phyloP scores from a whole-genome alignment of 257 asterid genomes.

The Penstemon eatonii region DNA sequence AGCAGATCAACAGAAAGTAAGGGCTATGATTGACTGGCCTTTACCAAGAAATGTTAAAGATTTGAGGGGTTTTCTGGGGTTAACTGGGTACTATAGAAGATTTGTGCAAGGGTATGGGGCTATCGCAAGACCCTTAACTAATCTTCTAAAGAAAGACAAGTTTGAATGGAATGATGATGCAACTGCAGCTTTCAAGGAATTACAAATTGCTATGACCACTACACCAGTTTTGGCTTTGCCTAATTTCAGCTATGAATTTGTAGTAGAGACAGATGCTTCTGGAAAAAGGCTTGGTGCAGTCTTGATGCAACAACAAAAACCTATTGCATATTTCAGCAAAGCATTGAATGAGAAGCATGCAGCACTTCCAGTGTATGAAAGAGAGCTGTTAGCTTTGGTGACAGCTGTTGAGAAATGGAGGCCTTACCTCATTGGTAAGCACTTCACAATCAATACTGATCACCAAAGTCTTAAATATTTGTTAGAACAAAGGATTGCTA shows the following conservation, averaged over 20 bases:
- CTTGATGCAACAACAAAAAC: not conserved
- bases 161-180: not conserved
- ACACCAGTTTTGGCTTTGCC: not conserved
- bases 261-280: slow-evolving; percentile 18
- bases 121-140: not conserved
- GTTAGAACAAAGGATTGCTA: not conserved
- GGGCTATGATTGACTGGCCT: not conserved
- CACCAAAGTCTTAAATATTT: not conserved
- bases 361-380: not conserved
- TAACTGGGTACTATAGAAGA: not conserved
- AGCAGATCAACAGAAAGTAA: not conserved
- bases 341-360: not conserved
- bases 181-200: not conserved
- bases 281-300: not conserved
- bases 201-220: not conserved
- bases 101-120: not conserved
- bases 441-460: not conserved
- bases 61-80: not conserved
- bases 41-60: not conserved
- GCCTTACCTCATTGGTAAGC: not conserved
- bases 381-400: not conserved
- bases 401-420: slow-evolving; percentile 5
- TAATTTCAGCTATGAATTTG: not conserved
- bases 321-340: not conserved
- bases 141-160: not conserved